A percentile compares a stretch with the other conserved stretches of the same genome.
Conservation (phyloP, 306 rosid species). For the Gillenia trifoliata region DNA sequence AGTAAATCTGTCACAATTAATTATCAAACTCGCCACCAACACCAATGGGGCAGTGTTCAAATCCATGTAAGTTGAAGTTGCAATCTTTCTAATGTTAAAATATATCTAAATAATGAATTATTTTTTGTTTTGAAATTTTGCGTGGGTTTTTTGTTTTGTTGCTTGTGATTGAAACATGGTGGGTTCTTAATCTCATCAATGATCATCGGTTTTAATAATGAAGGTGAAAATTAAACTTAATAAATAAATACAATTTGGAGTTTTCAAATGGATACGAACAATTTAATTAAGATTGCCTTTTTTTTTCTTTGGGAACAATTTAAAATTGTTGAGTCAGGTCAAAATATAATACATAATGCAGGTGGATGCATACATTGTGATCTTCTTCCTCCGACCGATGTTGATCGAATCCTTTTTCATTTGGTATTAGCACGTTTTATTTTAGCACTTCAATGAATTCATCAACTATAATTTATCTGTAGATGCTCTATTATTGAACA, state of each 20-base stretch:
- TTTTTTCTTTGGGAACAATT: not conserved
- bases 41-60: too few relatives aligned
- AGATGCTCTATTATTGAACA: not conserved
- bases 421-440: not conserved
- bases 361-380: too few relatives aligned
- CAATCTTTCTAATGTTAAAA: not conserved
- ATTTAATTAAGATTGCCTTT: too few relatives aligned
- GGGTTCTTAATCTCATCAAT: not conserved
- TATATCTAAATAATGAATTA: not conserved
- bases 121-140: not conserved
- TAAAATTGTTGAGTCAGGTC: not conserved
- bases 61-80: too few relatives aligned
- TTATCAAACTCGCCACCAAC: too few relatives aligned
- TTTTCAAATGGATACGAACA: not conserved
- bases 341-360: too few relatives aligned
- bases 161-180: not conserved
- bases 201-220: not conserved
- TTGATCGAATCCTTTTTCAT: not conserved
- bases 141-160: not conserved
- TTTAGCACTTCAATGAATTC: not conserved
- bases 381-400: not conserved
- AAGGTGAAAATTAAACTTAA: not conserved
- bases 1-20: too few relatives aligned
- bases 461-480: too few relatives aligned
- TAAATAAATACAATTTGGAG: not conserved